phyloP scores from a whole-genome alignment of 257 asterid genomes.

The Nicotiana noctiflora region DNA sequence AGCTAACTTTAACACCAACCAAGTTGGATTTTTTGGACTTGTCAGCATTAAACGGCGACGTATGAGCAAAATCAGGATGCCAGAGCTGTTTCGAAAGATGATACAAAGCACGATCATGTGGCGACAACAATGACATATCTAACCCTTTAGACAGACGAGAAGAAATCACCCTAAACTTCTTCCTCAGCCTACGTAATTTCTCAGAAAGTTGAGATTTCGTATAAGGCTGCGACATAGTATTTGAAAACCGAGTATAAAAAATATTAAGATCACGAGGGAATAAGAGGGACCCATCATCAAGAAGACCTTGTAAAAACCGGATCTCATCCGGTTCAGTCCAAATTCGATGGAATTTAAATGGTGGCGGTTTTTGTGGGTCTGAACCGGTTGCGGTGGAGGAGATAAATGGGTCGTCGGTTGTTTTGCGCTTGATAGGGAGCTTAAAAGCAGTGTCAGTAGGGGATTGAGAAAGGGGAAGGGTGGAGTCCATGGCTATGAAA shows the following conservation, averaged over 20 bases:
- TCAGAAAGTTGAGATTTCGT: conserved; percentile 79
- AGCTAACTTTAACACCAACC: conserved; percentile 50
- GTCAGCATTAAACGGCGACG: conserved; percentile 42
- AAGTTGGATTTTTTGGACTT: conserved; percentile 26
- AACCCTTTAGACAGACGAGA: conserved; percentile 48
- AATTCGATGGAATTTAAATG: conserved; percentile 73
- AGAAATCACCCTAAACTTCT: conserved; percentile 62
- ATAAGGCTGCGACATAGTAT: conserved; percentile 73
- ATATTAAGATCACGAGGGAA: conserved; percentile 66
- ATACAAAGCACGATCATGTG: conserved; percentile 62
- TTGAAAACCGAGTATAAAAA: conserved; percentile 63
- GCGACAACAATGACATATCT: conserved; percentile 39
- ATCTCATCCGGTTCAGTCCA: conserved; percentile 94
- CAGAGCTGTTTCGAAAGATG: conserved; percentile 54
- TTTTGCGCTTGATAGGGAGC: conserved; percentile 84
- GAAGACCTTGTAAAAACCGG: conserved; percentile 62
- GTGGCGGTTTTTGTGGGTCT: conserved; percentile 30
- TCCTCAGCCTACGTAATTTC: conserved; percentile 73
- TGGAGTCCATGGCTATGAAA: conserved; percentile 46
- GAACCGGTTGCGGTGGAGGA: conserved; percentile 12
- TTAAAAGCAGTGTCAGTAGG: conserved; percentile 34
- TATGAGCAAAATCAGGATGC: conserved; percentile 55
- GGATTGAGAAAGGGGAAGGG: conserved; percentile 23
- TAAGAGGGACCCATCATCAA: conserved; percentile 41
- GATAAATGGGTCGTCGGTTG: conserved; percentile 19